Base-by-base conservation (phyloP, 257 asterid genomes). In the Penstemon davidsonii region DNA sequence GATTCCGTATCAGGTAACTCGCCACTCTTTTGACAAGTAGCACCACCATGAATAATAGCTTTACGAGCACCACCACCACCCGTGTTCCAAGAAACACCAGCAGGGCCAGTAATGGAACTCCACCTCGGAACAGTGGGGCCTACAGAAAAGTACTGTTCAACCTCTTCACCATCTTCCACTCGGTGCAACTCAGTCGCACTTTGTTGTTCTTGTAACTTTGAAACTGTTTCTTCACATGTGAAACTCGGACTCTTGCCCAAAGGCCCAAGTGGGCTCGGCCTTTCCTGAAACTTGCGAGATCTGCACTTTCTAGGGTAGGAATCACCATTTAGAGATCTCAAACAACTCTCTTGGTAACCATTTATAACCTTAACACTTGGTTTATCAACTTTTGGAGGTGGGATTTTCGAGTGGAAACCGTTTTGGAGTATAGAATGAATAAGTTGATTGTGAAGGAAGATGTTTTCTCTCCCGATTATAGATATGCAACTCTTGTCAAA, bases 161-260 rank as follows among this genome's bases (percentile, higher is more conserved):
- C 96, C 75, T 94, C 99, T 65, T 94, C 99, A n/a, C 97, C 96
- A 3, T 88, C 96, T 77, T 91, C 97, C 6, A 82, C 93, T 3
- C 94, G 89, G 63, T 77, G 85, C 78, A 89, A 59, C 63, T 92
- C 98, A 2, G 92, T 84, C 25, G 82, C 91, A 78, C 93, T 87
- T 65, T 78, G 93, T 66, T 91, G 96, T 67, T 87, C 96, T 63
- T 81, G 94, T 15, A 80, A 68, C 60, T 85, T 82, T 7, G 80
- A 77, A 8, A 72, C 76, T 6, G 91, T 82, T 77, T 89, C 96
- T 54, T 92, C 92, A 61, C 83, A 76, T 0, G 80, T 82, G 61
- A 71, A 7, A 66, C 82, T 81, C 3, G 88, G 89, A 79, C 90
- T 86, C 81, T 88, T 90, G 3, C 98, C 95, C 36, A 87, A 73